Evolutionary conservation across 176 grass and related monocot genomes (phyloP).

Genomic region (Phragmites australis): DNA sequence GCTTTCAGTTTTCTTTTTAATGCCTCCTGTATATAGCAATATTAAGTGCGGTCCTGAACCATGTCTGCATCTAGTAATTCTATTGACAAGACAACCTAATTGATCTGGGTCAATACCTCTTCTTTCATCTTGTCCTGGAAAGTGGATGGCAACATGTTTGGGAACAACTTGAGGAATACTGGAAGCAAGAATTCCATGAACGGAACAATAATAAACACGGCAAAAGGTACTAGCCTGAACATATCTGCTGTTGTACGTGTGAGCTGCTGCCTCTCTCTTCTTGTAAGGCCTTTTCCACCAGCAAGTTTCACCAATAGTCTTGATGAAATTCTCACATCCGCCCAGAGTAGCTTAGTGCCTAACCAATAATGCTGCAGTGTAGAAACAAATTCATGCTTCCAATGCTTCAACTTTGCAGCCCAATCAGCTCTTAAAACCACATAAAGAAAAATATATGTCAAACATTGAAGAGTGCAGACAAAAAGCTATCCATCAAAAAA

Average conservation of each 20-base stretch:
- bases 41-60: slow-evolving; percentile 22
- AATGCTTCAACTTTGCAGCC: slow-evolving; percentile 77
- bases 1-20: slow-evolving; percentile 86
- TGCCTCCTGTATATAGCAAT: slow-evolving; percentile 58
- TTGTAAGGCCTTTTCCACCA: slow-evolving; percentile 76
- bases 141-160: slow-evolving; percentile 96
- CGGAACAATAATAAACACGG: slow-evolving; percentile 87
- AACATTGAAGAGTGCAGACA: slow-evolving; percentile 1
- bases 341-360: slow-evolving; percentile 69
- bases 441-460: slow-evolving; percentile 44
- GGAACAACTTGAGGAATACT: slow-evolving; percentile 89
- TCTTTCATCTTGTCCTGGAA: slow-evolving; percentile 95
- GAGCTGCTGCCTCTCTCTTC: slow-evolving; percentile 85
- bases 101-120: slow-evolving; percentile 56
- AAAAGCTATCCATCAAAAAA: slow-evolving; percentile 33
- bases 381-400: slow-evolving; percentile 93
- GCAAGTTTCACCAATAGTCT: slow-evolving; percentile 91
- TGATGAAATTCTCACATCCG: slow-evolving; percentile 90
- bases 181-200: slow-evolving; percentile 96
- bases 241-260: slow-evolving; percentile 92
- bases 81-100: neutral
- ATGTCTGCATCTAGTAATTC: slow-evolving; percentile 10
- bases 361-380: slow-evolving; percentile 94
- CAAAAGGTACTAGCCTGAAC: slow-evolving; percentile 87
- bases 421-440: slow-evolving; percentile 67